Conservation (phyloP, 768 basidiomycete genomes). For the Phanerochaete carnosa region DNA sequence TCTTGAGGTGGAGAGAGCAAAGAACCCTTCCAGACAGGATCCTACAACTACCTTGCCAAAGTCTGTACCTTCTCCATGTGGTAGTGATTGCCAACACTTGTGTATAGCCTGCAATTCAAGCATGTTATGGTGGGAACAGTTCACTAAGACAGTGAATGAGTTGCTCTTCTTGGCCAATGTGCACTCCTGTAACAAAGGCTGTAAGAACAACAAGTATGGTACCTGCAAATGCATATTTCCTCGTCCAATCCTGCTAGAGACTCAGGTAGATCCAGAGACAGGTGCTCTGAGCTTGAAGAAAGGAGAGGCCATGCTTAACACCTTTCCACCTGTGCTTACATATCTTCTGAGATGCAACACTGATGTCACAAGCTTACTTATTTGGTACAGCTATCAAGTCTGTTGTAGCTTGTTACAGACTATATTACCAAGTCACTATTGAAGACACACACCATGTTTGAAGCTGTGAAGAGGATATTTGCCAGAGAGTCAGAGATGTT, state of each 20-base stretch:
- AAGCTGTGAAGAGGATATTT: slow-evolving; percentile 24
- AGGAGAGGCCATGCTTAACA: slow-evolving; percentile 36
- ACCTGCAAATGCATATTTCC: slow-evolving; percentile 37
- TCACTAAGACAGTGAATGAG: slow-evolving; percentile 7
- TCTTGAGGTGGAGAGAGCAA: neutral
- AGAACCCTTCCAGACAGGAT: neutral
- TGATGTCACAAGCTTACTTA: slow-evolving; percentile 34
- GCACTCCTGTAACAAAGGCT: slow-evolving; percentile 19
- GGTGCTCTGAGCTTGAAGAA: slow-evolving; percentile 29
- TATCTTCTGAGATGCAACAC: slow-evolving; percentile 37
- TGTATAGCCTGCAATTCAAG: neutral
- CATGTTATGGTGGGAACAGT: neutral
- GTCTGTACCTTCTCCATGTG: neutral
- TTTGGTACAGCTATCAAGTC: slow-evolving; percentile 40
- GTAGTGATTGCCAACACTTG: neutral
- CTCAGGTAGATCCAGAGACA: slow-evolving; percentile 24
- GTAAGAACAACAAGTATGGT: slow-evolving; percentile 25
- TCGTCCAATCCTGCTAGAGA: slow-evolving; percentile 21
- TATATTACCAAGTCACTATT: slow-evolving; percentile 40
- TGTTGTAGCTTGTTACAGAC: slow-evolving; percentile 34
- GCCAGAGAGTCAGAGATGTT: slow-evolving; percentile 21
- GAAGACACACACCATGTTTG: slow-evolving; percentile 39
- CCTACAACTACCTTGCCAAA: neutral
- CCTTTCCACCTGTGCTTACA: slow-evolving; percentile 25
- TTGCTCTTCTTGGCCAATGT: slow-evolving; percentile 6